These are phyloP conservation scores for Trichosporon ovoides DNA, from an alignment of 1,284 basidiomycete species.

Conservation along the genomic window DNA sequence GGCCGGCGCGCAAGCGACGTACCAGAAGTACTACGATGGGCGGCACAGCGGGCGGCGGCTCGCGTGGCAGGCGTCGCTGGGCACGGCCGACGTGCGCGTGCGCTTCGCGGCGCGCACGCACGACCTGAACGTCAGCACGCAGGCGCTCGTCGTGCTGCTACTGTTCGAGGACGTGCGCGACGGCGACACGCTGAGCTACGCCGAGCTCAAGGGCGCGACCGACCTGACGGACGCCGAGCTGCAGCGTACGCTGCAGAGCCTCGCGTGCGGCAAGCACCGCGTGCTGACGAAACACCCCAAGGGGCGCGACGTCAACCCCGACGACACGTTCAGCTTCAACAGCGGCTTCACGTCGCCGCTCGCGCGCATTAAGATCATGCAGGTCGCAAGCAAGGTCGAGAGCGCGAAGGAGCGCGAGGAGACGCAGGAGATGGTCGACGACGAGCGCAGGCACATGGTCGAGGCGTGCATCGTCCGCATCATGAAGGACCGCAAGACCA, in stretches of 20 bases:
- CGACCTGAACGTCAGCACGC: conserved; percentile 90
- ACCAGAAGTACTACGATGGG: conserved; percentile 84
- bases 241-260: conserved; percentile 84
- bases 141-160: conserved; percentile 79
- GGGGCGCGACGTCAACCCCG: conserved; percentile 68
- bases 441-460: conserved; percentile 82
- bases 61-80: conserved; percentile 90
- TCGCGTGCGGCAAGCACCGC: conserved; percentile 96
- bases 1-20: conserved; percentile 63
- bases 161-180: conserved; percentile 73
- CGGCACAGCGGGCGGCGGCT: conserved; percentile 84
- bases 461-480: conserved; percentile 98
- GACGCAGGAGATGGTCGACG: conserved; percentile 84
- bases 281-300: conserved; percentile 87
- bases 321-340: conserved; percentile 89
- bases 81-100: conserved; percentile 83
- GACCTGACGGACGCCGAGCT: conserved; percentile 72
- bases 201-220: conserved; percentile 57
- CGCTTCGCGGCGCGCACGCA: conserved; percentile 74
- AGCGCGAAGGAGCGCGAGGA: conserved; percentile 80
- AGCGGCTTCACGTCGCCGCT: conserved; percentile 69
- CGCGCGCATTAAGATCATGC: conserved; percentile 90
- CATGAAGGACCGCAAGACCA: conserved; percentile 93
- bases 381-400: conserved; percentile 81
- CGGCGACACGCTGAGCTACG: conserved; percentile 57